Evolutionary conservation across 148 eudicot genomes (phyloP).

Genomic region (Selenicereus undatus): DNA sequence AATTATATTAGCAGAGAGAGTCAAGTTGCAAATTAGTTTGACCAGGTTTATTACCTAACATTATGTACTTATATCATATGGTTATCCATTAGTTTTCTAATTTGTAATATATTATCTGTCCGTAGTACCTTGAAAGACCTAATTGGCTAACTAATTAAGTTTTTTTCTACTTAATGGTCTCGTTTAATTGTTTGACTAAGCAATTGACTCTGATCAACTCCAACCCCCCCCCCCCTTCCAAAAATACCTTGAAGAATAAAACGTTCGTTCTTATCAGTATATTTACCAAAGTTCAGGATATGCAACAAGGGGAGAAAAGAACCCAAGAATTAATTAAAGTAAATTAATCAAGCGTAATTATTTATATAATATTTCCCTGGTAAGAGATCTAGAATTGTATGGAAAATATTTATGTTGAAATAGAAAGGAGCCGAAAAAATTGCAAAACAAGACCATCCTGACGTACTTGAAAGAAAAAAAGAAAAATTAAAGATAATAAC

Average conservation of each 20-base stretch:
- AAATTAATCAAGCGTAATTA: background rate
- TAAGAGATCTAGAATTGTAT: no score
- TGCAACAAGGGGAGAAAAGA: background rate
- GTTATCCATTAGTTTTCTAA: no score
- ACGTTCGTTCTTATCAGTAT: no score
- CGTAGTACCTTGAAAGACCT: conserved; percentile 13
- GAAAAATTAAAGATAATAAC: no score
- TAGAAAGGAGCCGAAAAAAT: no score
- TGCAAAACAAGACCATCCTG: no score
- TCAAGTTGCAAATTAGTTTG: conserved; percentile 1
- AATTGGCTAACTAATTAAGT: no score
- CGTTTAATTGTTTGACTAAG: conserved; percentile 25
- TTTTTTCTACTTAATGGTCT: background rate
- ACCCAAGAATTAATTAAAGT: background rate
- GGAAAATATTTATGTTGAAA: no score
- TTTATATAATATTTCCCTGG: no score
- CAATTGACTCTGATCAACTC: background rate
- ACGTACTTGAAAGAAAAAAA: no score
- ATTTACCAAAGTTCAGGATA: background rate
- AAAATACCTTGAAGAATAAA: background rate
- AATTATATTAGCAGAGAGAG: background rate
- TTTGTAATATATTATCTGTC: background rate
- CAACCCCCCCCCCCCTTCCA: background rate
- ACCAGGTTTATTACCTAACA: conserved; percentile 22
- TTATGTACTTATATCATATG: no score